phyloP scores from a whole-genome alignment of 2,329 filamentous ascomycete species.

The Cladosporium sp. region DNA sequence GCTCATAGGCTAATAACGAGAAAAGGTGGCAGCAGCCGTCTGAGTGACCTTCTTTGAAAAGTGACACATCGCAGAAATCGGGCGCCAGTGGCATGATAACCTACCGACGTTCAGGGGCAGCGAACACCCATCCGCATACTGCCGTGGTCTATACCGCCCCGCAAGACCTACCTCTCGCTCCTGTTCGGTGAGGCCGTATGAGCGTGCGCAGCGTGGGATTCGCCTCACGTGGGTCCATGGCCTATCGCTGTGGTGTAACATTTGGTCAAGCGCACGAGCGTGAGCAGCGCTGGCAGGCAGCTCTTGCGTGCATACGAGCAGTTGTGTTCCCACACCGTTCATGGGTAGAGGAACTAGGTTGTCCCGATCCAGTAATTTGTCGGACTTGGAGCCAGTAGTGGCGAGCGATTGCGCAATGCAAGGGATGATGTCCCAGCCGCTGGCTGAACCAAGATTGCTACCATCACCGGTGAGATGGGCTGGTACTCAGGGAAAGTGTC shows the following conservation, averaged over 20 bases:
- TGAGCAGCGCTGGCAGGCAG: conserved; percentile 6
- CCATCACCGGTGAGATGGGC: not conserved
- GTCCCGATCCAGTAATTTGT: not conserved
- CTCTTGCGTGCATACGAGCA: conserved; percentile 11
- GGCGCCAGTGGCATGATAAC: conserved; percentile 13
- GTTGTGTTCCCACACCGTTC: conserved; percentile 7
- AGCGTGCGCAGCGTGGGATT: conserved; percentile 4
- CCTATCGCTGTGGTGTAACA: conserved; percentile 6
- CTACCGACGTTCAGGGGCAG: not conserved
- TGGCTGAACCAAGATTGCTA: conserved; percentile 5
- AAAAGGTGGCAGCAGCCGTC: not conserved
- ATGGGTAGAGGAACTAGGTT: not conserved
- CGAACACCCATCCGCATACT: not conserved
- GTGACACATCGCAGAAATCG: conserved; percentile 12
- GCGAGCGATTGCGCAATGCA: not conserved
- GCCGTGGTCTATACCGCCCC: not conserved
- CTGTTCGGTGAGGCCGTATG: not conserved
- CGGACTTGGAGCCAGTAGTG: not conserved
- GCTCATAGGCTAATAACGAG: not conserved
- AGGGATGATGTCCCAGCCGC: not conserved
- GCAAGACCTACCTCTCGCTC: not conserved
- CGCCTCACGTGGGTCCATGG: conserved; percentile 1
- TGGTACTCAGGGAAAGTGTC: not conserved
- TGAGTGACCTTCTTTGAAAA: not conserved
- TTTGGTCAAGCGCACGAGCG: conserved; percentile 6